phyloP scores from a whole-genome alignment of 306 rosid genomes.

The Vachellia pachyceras region DNA sequence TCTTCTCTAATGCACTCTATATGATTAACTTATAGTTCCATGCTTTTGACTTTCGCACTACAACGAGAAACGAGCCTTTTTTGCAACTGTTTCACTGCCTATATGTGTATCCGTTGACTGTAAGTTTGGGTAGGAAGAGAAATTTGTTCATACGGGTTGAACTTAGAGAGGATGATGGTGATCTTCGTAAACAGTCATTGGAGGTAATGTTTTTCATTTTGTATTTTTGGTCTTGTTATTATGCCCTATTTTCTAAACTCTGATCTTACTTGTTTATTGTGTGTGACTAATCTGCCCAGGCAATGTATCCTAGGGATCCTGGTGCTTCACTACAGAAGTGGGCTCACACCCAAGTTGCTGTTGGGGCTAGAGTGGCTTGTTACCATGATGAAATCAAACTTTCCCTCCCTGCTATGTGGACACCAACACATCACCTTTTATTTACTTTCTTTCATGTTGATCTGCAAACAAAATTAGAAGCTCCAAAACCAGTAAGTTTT shows the following conservation, averaged over 20 bases:
- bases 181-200: constrained; percentile 84
- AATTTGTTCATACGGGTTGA: constrained; percentile 90
- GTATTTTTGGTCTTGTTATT: constrained; percentile 14
- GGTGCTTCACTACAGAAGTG: constrained; percentile 73
- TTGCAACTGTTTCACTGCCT: constrained; percentile 98
- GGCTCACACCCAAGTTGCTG: constrained; percentile 90
- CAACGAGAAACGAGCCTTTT: constrained; percentile 96
- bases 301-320: constrained; percentile 84
- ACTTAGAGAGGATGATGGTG: constrained; percentile 91
- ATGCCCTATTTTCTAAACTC: constrained; percentile 25
- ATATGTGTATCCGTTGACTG: constrained; percentile 88
- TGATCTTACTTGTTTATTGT: constrained; percentile 33
- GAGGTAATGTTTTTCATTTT: constrained; percentile 61
- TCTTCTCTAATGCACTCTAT: constrained; percentile 34
- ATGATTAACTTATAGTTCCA: constrained; percentile 78
- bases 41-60: constrained; percentile 97
- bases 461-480: constrained; percentile 92
- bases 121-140: constrained; percentile 96
- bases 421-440: constrained; percentile 86
- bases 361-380: constrained; percentile 78
- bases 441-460: constrained; percentile 92
- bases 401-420: constrained; percentile 96
- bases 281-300: constrained; percentile 59
- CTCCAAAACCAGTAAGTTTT: constrained; percentile 87
- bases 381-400: constrained; percentile 96